Evolutionary conservation across 225 moss, liverwort and hornwort species (phyloP), one percentile per base, ranked within the genome.

Genomic region (Bryoerythrophyllum caledonicum): DNA sequence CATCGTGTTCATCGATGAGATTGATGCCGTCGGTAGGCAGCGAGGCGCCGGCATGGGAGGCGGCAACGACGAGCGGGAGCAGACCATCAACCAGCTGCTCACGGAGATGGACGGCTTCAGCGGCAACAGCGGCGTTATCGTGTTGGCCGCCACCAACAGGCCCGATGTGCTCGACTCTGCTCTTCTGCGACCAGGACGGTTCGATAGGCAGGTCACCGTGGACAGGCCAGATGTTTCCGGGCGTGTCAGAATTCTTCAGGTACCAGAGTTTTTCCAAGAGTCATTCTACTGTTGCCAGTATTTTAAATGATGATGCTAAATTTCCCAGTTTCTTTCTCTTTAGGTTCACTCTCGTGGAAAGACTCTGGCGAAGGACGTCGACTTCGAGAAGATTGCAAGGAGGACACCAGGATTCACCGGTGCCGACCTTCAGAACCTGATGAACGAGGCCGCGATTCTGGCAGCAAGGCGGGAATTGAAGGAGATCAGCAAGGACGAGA

Each of bases 341-440:
- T 44, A 83, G 76, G 83, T 84, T 61, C 83, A 84, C 66, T 93
- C 93, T 8, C 89, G 91, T 13, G 93, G 91, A 11, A 93, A 93
- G 72, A 79, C 89, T 3, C 59, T 89, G 10, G 93, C 89, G 0
- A 93, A 93, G 78, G 93, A 93, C 71, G 93, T 93, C 0, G 93
- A 93, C 54, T 89, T 93, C 9, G 93, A 93, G 79, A 93, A 93
- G 63, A 87, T 93, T 57, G 38, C 91, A 5, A 84, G 91, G 60
- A 87, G 93, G 78, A 93, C 93, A 23, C 93, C 91, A 23, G 93
- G 91, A 54, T 93, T 93, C 60, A 93, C 93, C 43, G 93, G 93
- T 28, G 93, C 93, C n/a, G 93, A 93, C 59, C 67, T 93, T 43
- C 93, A 93, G 69, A 93, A 91, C 32, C 76, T 93, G 80, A 93